A percentile compares a stretch with the other conserved stretches of the same genome.
phyloP scores from a whole-genome alignment of 2,329 filamentous ascomycete genomes.

The Clarireedia monteithiana region DNA sequence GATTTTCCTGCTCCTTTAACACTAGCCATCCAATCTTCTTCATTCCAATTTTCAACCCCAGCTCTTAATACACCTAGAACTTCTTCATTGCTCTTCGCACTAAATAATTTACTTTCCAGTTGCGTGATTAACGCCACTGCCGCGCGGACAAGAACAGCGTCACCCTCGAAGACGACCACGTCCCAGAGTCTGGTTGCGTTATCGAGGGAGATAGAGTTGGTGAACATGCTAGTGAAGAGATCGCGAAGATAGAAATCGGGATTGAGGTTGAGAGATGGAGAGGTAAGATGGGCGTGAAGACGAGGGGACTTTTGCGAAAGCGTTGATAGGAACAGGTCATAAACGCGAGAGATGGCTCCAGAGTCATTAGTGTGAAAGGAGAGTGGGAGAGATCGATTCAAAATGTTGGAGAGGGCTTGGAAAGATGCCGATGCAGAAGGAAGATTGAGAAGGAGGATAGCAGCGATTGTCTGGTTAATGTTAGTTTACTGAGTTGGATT shows the following conservation, averaged over 20 bases:
- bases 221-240: conserved; percentile 59
- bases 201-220: conserved; percentile 55
- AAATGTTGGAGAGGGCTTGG: conserved; percentile 64
- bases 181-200: conserved; percentile 71
- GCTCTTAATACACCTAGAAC: conserved; percentile 15
- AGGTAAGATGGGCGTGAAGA: conserved; percentile 56
- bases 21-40: conserved; percentile 24
- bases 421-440: conserved; percentile 57
- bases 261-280: conserved; percentile 38
- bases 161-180: conserved; percentile 75
- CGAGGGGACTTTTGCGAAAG: conserved; percentile 55
- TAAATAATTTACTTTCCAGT: conserved; percentile 44
- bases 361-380: conserved; percentile 67
- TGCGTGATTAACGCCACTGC: conserved; percentile 56
- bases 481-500: not conserved
- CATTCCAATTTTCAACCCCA: conserved; percentile 13
- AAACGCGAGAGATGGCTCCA: conserved; percentile 60
- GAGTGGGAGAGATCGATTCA: conserved; percentile 67
- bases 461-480: conserved; percentile 57
- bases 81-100: conserved; percentile 21
- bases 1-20: conserved; percentile 24
- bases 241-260: conserved; percentile 47
- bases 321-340: conserved; percentile 60
- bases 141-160: conserved; percentile 61
- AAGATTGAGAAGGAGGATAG: conserved; percentile 65